phyloP scores from a whole-genome alignment of 208 protist species.

The Trypanosoma melophagium region DNA sequence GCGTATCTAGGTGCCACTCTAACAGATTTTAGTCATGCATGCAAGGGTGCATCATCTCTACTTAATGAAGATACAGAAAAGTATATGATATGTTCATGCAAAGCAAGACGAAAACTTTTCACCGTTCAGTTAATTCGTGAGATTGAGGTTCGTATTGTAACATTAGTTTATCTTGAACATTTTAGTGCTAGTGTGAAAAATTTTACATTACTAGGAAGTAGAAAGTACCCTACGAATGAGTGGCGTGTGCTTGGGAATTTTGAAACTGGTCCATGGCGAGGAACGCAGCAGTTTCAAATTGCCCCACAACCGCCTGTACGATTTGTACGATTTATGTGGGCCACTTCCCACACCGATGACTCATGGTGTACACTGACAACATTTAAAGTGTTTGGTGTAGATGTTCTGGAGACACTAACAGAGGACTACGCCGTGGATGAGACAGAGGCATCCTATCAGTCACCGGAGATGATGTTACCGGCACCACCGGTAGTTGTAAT shows the following conservation, averaged over 20 bases:
- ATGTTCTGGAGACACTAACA: conserved; percentile 42
- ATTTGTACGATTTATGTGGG: conserved; percentile 41
- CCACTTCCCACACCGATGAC: conserved; percentile 31
- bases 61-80: conserved; percentile 37
- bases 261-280: conserved; percentile 29
- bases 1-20: conserved; percentile 38
- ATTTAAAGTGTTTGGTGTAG: conserved; percentile 37
- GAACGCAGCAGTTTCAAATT: conserved; percentile 38
- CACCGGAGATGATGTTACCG: background rate
- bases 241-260: conserved; percentile 42
- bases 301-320: conserved; percentile 30
- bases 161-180: conserved; percentile 33
- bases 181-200: conserved; percentile 42
- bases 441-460: conserved; percentile 10
- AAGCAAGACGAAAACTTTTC: conserved; percentile 28
- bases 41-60: conserved; percentile 30
- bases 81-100: conserved; percentile 44
- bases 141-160: conserved; percentile 35
- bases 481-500: background rate
- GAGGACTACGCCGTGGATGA: conserved; percentile 21
- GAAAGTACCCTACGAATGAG: conserved; percentile 37
- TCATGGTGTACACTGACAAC: conserved; percentile 43
- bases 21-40: conserved; percentile 27
- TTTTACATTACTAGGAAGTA: conserved; percentile 39
- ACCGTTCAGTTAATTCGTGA: conserved; percentile 44